phyloP scores from a whole-genome alignment of 2,329 filamentous ascomycete species.

The Venturia pyrina region DNA sequence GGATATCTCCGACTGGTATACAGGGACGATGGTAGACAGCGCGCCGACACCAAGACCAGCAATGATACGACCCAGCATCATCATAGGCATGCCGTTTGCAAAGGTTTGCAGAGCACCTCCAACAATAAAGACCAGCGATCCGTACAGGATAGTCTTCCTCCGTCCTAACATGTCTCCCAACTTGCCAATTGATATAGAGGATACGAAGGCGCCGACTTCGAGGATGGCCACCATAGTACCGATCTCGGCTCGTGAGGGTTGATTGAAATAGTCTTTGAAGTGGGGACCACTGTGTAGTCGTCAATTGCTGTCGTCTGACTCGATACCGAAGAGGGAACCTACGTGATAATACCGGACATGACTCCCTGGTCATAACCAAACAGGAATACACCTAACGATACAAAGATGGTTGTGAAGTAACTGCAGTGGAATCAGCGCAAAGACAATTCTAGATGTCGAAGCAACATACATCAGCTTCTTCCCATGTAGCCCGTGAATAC shows the following conservation, averaged over 20 bases:
- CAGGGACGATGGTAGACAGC: slow-evolving; percentile 41
- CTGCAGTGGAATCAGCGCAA: slow-evolving; percentile 34
- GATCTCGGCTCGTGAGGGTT: slow-evolving; percentile 77
- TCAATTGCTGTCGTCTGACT: slow-evolving; percentile 16
- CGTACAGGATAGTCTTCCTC: slow-evolving; percentile 83
- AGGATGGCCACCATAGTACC: slow-evolving; percentile 98
- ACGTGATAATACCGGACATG: slow-evolving; percentile 71
- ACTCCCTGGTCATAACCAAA: slow-evolving; percentile 88
- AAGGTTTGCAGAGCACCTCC: slow-evolving; percentile 80
- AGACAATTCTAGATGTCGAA: not conserved
- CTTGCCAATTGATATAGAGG: slow-evolving; percentile 75
- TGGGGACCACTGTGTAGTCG: slow-evolving; percentile 57
- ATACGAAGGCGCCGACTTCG: slow-evolving; percentile 84
- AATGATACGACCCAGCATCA: slow-evolving; percentile 49
- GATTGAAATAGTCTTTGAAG: slow-evolving; percentile 86
- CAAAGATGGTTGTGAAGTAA: slow-evolving; percentile 90
- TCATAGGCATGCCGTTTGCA: slow-evolving; percentile 76
- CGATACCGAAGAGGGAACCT: slow-evolving; percentile 26
- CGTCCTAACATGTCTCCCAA: slow-evolving; percentile 89
- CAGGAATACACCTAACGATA: slow-evolving; percentile 76
- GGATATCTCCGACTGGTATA: slow-evolving; percentile 53
- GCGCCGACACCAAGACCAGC: slow-evolving; percentile 42
- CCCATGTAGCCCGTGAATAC: slow-evolving; percentile 86
- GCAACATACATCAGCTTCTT: slow-evolving; percentile 77
- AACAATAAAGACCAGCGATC: slow-evolving; percentile 74